A percentile compares a stretch with the other conserved stretches of the same genome.
Evolutionary conservation across 495 filamentous ascomycete genomes (phyloP).

Genomic region (Penicillium steckii): DNA sequence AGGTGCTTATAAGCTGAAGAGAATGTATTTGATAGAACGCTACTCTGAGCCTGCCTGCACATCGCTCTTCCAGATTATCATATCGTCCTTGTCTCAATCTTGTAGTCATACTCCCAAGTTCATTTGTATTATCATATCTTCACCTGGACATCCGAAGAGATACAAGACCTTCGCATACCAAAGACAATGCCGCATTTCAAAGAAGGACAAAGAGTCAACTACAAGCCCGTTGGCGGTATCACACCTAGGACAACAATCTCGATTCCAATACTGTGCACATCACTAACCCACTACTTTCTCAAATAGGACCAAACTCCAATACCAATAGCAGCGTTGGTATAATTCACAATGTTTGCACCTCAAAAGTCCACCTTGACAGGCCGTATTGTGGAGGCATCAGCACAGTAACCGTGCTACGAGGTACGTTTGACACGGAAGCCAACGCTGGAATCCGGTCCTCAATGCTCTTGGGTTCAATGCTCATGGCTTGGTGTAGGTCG

Average conservation of each 20-base stretch:
- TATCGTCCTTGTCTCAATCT: too few relatives aligned
- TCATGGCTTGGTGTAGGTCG: conserved; percentile 21
- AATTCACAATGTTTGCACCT: conserved; percentile 26
- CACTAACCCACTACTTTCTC: not conserved
- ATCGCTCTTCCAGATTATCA: too few relatives aligned
- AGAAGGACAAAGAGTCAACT: conserved; percentile 29
- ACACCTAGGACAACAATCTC: not conserved
- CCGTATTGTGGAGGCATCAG: conserved; percentile 23
- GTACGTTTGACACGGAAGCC: conserved; percentile 9
- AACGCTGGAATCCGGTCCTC: not conserved
- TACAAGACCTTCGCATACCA: not conserved
- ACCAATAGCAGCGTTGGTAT: conserved; percentile 28
- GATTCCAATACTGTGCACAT: not conserved
- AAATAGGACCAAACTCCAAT: conserved; percentile 27
- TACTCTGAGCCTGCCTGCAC: too few relatives aligned
- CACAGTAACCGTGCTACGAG: conserved; percentile 30
- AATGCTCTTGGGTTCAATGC: conserved; percentile 3
- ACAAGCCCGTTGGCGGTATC: conserved; percentile 39
- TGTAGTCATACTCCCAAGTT: too few relatives aligned
- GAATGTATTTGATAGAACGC: not conserved
- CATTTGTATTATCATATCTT: too few relatives aligned
- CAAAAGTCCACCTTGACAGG: conserved; percentile 18
- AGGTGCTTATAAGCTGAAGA: not conserved
- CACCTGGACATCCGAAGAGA: too few relatives aligned
- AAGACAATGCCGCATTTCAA: conserved; percentile 25